Evolutionary conservation across 2,329 filamentous ascomycete genomes (phyloP), one percentile per base, ranked within the genome.

Genomic region (Venturia oleaginea): DNA sequence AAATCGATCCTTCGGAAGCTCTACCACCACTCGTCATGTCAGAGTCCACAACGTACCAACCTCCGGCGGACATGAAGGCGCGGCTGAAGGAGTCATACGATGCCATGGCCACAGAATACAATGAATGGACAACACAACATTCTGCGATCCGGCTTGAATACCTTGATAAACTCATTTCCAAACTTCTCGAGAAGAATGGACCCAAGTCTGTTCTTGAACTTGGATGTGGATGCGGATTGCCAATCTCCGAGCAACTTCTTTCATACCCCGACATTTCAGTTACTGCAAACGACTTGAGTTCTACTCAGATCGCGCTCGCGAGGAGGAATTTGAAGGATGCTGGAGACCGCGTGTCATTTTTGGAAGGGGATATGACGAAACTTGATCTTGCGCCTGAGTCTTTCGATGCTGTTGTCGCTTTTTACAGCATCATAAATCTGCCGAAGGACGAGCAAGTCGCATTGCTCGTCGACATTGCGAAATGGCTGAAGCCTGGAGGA

Each of bases 371-470:
- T 63, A 81, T 81, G 79, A 71, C 76, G 65, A 66, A 65, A 0
- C 70, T 81, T 0, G 63, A 70, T 1, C 78, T 80, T 65, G 65
- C 64, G 0, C 65, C 67, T 0, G 70, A 55, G 0, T 73, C 73
- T 0, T 76, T 85, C 64, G 77, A 84, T 65, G 81, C 78, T 4
- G 76, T 84, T 1, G 68, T 81, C 0, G 83, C 73, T 0, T 78
- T 85, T 68, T 85, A 83, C 71, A 82, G 79, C 40, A 70, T 86
- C 62, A 79, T 84, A 62, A 83, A 85, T 67, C 75, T 86, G 5
- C 81, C 82, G 1, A 76, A 77, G 6, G 71, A 72, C 1, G 81
- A 85, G 69, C 83, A 85, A 71, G 71, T 67, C 0, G 70, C 71
- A 27, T 74, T 85, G 64, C 67, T 85, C 27, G 43, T 62, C n/a